These are phyloP conservation scores for Microdochium bolleyi DNA, from an alignment of 2,329 filamentous ascomycete genomes.

Conservation along the genomic window DNA sequence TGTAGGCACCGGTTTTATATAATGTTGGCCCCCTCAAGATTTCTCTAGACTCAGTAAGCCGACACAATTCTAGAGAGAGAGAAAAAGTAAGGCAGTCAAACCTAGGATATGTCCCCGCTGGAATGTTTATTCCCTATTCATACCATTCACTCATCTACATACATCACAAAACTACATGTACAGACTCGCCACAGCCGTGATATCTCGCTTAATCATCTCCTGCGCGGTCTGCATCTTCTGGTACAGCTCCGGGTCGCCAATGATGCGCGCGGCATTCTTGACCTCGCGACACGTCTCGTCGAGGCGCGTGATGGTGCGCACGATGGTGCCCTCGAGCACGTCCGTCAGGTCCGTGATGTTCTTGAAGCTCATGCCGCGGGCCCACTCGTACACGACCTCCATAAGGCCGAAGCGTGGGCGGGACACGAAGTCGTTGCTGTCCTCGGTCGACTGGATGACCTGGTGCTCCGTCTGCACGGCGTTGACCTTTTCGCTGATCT, in stretches of 20 bases:
- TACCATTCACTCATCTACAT: too few species aligned
- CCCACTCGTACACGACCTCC: slow-evolving; percentile 99
- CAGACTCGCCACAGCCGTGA: slow-evolving; percentile 79
- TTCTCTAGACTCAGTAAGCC: too few species aligned
- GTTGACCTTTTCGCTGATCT: slow-evolving; percentile 89
- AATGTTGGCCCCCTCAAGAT: too few species aligned
- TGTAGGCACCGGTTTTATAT: too few species aligned
- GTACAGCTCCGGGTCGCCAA: slow-evolving; percentile 88
- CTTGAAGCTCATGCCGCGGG: slow-evolving; percentile 94
- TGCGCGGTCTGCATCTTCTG: slow-evolving; percentile 96
- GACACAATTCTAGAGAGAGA: too few species aligned
- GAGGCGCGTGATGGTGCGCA: slow-evolving; percentile 83
- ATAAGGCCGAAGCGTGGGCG: slow-evolving; percentile 86
- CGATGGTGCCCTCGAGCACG: slow-evolving; percentile 94
- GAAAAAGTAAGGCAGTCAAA: too few species aligned
- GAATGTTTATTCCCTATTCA: too few species aligned
- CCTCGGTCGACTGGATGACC: slow-evolving; percentile 83
- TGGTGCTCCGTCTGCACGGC: slow-evolving; percentile 82
- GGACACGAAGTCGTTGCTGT: slow-evolving; percentile 86
- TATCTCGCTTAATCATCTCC: slow-evolving; percentile 95
- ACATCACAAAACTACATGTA: too few species aligned
- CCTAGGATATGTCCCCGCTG: too few species aligned
- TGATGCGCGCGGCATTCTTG: slow-evolving; percentile 91
- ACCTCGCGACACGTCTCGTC: slow-evolving; percentile 97
- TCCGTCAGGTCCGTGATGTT: slow-evolving; percentile 95